Evolutionary conservation across 225 moss, liverwort and hornwort genomes (phyloP).

Genomic region (Climacium dendroides): DNA sequence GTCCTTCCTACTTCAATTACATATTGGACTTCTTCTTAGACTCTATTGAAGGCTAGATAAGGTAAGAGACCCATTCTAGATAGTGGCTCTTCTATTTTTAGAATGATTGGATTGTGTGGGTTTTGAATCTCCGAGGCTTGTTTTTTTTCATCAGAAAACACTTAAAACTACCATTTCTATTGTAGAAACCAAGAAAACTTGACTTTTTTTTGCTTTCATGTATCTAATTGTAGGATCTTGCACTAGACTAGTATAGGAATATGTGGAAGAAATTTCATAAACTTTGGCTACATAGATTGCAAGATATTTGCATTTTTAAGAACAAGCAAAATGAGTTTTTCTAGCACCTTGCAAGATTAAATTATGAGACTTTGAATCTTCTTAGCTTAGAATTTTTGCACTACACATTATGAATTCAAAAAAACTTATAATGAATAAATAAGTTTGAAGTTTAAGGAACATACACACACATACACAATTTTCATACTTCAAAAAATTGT

Average conservation of each 20-base stretch:
- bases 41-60: background rate
- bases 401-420: background rate
- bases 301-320: rapidly evolving
- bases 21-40: background rate
- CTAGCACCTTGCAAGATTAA: background rate
- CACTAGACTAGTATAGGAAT: background rate
- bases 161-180: background rate
- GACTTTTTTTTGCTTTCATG: background rate
- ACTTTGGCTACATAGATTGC: rapidly evolving
- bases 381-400: background rate
- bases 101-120: no score
- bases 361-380: background rate
- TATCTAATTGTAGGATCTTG: rapidly evolving
- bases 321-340: background rate
- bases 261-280: background rate
- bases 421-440: background rate
- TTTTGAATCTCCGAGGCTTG: no score
- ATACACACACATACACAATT: background rate
- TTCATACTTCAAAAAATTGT: background rate
- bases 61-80: background rate
- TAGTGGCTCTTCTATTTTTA: background rate
- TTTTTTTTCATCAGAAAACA: background rate
- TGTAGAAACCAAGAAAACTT: no score
- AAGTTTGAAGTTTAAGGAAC: background rate
- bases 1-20: background rate